Percentiles rank a stretch among this genome's conserved stretches.
These are phyloP conservation scores for Rhodotorula babjevae DNA, from an alignment of 768 basidiomycete species.

Conservation along the genomic window DNA sequence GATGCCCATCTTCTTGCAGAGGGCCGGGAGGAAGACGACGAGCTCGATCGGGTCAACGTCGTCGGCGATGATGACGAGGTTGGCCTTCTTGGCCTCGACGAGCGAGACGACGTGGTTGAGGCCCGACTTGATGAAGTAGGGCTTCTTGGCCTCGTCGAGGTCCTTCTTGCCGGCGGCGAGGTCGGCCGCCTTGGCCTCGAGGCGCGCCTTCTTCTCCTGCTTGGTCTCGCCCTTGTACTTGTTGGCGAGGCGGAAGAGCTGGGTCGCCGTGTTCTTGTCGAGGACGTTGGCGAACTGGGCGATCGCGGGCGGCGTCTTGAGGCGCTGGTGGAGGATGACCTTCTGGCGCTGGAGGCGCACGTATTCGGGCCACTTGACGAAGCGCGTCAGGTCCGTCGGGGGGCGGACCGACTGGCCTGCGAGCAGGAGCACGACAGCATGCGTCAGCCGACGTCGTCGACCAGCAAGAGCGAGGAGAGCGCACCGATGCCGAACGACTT, in stretches of 20 bases:
- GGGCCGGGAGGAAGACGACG: constrained; percentile 94
- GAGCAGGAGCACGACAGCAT: neutral
- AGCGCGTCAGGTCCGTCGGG: constrained; percentile 83
- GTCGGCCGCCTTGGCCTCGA: constrained; percentile 67
- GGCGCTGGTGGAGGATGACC: constrained; percentile 92
- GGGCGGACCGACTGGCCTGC: constrained; percentile 90
- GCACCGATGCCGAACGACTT: constrained; percentile 94
- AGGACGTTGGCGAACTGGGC: constrained; percentile 91
- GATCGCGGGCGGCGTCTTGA: constrained; percentile 97
- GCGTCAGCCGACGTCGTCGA: neutral
- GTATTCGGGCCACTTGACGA: constrained; percentile 99
- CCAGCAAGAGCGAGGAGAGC: constrained; percentile 31
- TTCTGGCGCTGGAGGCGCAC: constrained; percentile 96
- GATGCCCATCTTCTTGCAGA: constrained; percentile 99
- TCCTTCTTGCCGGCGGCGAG: constrained; percentile 69
- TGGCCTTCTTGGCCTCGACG: constrained; percentile 94
- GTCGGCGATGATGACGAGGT: constrained; percentile 90
- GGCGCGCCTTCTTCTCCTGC: constrained; percentile 94
- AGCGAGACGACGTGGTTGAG: constrained; percentile 95
- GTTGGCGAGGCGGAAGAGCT: constrained; percentile 96
- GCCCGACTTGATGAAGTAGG: constrained; percentile 89
- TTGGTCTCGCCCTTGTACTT: constrained; percentile 94
- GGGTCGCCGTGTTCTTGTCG: constrained; percentile 98
- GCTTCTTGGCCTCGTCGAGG: constrained; percentile 80
- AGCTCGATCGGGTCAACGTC: constrained; percentile 99